phyloP scores from a whole-genome alignment of 176 grass and related monocot genomes.

The Triticum turgidum region DNA sequence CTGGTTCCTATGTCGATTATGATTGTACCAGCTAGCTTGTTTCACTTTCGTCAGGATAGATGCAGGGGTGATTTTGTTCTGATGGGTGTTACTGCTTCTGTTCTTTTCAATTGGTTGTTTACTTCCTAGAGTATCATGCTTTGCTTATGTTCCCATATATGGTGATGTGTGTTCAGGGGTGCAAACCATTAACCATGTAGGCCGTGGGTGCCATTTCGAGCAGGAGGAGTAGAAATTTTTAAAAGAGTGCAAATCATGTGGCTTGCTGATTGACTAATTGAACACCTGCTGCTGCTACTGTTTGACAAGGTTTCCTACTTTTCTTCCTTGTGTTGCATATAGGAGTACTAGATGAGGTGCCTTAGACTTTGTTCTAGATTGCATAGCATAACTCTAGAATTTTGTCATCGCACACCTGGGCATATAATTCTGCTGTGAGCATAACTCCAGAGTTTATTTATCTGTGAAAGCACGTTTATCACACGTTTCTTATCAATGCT shows the following conservation, averaged over 20 bases:
- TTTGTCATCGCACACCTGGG: neutral
- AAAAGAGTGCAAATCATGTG: neutral
- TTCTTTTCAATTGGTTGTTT: constrained; percentile 3
- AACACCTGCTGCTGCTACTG: neutral
- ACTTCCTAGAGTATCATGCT: neutral
- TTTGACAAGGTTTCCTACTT: neutral
- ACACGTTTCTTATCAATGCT: neutral
- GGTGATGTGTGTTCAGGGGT: constrained; percentile 41
- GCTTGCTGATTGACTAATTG: neutral
- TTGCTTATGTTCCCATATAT: constrained; percentile 29
- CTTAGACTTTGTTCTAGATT: neutral
- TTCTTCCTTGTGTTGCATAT: neutral
- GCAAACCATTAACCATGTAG: too few species aligned
- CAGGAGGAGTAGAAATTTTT: neutral
- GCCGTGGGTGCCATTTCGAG: constrained; percentile 16
- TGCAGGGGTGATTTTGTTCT: too few species aligned
- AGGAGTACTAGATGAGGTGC: neutral
- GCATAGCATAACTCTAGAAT: too few species aligned
- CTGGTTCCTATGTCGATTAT: too few species aligned
- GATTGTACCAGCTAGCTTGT: too few species aligned
- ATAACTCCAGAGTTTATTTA: neutral
- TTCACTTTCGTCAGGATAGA: too few species aligned
- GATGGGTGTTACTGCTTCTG: neutral
- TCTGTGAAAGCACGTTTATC: neutral
- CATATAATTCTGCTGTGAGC: neutral